Evolutionary conservation across 768 basidiomycete genomes (phyloP).

Genomic region (Russula olivacea): DNA sequence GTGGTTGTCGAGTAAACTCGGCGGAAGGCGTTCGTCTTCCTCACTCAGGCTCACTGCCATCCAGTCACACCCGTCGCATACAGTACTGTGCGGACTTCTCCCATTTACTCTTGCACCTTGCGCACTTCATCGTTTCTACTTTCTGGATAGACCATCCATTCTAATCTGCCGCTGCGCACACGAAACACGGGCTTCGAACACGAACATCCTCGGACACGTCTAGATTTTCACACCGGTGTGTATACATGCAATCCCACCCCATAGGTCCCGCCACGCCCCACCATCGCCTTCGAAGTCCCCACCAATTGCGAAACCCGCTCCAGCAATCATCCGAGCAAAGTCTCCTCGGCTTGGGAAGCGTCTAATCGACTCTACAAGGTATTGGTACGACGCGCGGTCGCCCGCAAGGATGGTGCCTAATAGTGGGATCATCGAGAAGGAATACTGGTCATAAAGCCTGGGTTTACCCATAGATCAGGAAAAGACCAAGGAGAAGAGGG

Average conservation of each 20-base stretch:
- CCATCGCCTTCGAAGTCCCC: slow-evolving; percentile 56
- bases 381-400: slow-evolving; percentile 93
- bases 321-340: slow-evolving; percentile 83
- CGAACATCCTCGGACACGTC: neutral
- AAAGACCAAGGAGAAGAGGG: neutral
- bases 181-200: no score
- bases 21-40: neutral
- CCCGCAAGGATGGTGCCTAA: slow-evolving; percentile 91
- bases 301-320: slow-evolving; percentile 76
- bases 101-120: neutral
- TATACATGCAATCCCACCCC: slow-evolving; percentile 83
- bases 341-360: slow-evolving; percentile 83
- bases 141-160: neutral
- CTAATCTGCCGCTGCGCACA: neutral
- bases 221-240: slow-evolving; percentile 81
- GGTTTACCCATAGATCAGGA: neutral
- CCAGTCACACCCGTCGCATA: neutral
- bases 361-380: slow-evolving; percentile 95
- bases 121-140: neutral
- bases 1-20: no score
- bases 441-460: slow-evolving; percentile 92
- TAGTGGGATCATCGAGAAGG: slow-evolving; percentile 90
- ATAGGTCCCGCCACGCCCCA: slow-evolving; percentile 80
- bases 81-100: neutral
- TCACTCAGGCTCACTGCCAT: neutral